Evolutionary conservation across 208 protist genomes (phyloP).

Genomic region (Acanthamoeba divionensis): DNA sequence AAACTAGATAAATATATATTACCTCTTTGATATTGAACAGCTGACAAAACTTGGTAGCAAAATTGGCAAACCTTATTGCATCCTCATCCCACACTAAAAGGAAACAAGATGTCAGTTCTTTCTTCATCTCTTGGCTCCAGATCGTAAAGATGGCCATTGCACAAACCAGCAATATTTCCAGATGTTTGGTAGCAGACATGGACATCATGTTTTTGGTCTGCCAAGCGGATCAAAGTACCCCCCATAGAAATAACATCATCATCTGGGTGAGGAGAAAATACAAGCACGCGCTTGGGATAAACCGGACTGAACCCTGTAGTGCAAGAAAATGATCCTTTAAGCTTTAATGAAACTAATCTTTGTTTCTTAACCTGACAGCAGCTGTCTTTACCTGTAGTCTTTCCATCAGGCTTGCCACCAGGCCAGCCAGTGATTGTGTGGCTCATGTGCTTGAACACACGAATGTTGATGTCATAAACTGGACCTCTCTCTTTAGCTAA

Average conservation of each 20-base stretch:
- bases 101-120: conserved; percentile 56
- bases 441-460: conserved; percentile 57
- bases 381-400: not conserved
- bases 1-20: not conserved
- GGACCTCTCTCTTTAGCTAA: conserved; percentile 57
- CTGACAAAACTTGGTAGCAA: conserved; percentile 50
- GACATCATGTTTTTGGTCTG: conserved; percentile 65
- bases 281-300: conserved; percentile 66
- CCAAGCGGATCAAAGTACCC: conserved; percentile 66
- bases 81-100: conserved; percentile 70
- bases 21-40: not conserved
- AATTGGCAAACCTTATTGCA: conserved; percentile 59
- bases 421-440: conserved; percentile 64
- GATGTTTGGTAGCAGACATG: conserved; percentile 57
- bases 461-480: conserved; percentile 61
- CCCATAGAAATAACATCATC: conserved; percentile 83
- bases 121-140: no score
- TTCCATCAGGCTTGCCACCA: not conserved
- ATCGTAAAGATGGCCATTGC: no score
- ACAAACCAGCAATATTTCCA: conserved; percentile 59
- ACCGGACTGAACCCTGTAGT: not conserved
- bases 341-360: not conserved
- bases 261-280: conserved; percentile 82
- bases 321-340: not conserved
- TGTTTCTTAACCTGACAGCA: not conserved